Percentiles rank a stretch among this genome's conserved stretches.
phyloP scores from a whole-genome alignment of 2,329 filamentous ascomycete species.

The Epichloe glyceriae region DNA sequence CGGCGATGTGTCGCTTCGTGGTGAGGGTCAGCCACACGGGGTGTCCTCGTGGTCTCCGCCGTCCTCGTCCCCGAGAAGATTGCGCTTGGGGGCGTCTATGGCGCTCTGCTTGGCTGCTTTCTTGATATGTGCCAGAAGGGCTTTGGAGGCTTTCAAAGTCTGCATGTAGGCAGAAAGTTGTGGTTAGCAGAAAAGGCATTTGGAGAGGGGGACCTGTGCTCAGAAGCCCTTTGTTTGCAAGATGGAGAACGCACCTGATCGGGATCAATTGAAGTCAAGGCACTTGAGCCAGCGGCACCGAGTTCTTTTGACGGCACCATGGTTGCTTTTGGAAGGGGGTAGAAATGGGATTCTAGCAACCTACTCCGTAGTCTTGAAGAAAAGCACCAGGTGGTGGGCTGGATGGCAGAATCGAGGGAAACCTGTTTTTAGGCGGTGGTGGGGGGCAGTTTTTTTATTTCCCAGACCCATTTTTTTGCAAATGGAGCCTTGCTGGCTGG shows the following conservation, averaged over 20 bases:
- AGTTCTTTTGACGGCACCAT: conserved; percentile 32
- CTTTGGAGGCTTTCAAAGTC: conserved; percentile 50
- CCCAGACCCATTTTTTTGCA: conserved; percentile 16
- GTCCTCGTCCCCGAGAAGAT: conserved; percentile 36
- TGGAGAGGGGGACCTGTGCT: not conserved
- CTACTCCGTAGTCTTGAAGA: not conserved
- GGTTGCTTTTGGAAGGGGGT: conserved; percentile 7
- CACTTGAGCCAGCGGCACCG: conserved; percentile 18
- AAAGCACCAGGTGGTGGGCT: conserved; percentile 7
- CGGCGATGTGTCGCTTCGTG: conserved; percentile 52
- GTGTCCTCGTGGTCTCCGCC: conserved; percentile 29
- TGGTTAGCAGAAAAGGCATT: not conserved
- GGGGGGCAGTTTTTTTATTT: conserved; percentile 8
- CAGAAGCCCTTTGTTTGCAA: not conserved
- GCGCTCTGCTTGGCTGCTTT: conserved; percentile 37
- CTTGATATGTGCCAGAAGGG: conserved; percentile 49
- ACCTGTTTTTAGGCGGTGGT: conserved; percentile 15
- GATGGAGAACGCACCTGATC: conserved; percentile 24
- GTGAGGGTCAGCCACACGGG: conserved; percentile 49
- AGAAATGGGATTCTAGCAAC: not conserved
- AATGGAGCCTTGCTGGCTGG: conserved; percentile 2
- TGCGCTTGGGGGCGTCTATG: conserved; percentile 37
- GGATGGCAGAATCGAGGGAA: conserved; percentile 8
- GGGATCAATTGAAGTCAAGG: conserved; percentile 24
- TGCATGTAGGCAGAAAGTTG: conserved; percentile 13